Base-by-base conservation (phyloP, 2,329 filamentous ascomycete species). In the Trichoderma pleuroti region DNA sequence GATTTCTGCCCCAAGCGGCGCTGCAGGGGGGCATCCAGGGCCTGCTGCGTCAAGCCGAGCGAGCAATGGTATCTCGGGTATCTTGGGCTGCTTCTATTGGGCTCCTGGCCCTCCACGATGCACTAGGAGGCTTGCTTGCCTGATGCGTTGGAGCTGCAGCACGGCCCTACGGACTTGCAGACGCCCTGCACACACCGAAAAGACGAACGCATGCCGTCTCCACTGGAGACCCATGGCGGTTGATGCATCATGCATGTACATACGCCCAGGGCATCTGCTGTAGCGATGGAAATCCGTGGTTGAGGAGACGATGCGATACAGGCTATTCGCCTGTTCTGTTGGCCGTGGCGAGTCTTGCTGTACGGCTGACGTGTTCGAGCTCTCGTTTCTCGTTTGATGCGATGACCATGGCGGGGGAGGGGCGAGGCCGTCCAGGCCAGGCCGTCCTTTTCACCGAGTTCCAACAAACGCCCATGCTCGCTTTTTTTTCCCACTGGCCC, bases 361-460 rank as follows among this genome's bases (percentile, higher is more conserved):
- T 49, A 59, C 32, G 46, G 30, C 65, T 68, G 65, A 68, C 65
- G 65, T 68, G 65, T 49, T 52, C 65, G 39, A 68, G 36, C 56
- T 61, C 52, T 67, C 52, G n/a, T 5, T 14, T 30, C 54, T 34
- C 56, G 21, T 52, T 52, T 59, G 56, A 59, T 59, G n/a, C 54
- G 24, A 32, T 8, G 24, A 54, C 26, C n/a, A 72, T 68, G 32
- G 72, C 72, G 72, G 72, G 72, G 72, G 72, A 72, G 72, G 70
- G 72, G 70, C 70, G 67, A 72, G 21, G 16, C 57, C 28, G 30
- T 61, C 56, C 26, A 26, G 65, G 42, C 56, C 26, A 26, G 65
- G 42, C 65, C 18, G 30, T 67, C 60, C 14, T 63, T 70, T 56
- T 49, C 68, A 70, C 60, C 52, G 52, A 63, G 24, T 60, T 61